Percentiles rank a stretch among this genome's conserved stretches.
Conservation (phyloP, 2,329 filamentous ascomycete genomes). For the Penicillium sp. region DNA sequence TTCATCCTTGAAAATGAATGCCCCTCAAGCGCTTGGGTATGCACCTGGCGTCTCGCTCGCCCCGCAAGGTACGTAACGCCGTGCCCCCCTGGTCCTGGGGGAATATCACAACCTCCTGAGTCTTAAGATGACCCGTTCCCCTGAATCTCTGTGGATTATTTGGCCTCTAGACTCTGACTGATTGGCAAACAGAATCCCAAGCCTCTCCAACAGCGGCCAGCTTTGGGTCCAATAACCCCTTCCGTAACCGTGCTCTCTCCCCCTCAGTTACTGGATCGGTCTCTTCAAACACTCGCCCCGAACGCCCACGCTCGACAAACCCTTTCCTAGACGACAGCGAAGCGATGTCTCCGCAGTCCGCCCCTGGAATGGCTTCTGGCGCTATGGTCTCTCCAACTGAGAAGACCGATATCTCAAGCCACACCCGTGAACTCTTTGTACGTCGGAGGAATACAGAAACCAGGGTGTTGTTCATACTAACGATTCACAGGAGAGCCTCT, state of each 20-base stretch:
- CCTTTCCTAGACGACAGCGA: constrained; percentile 60
- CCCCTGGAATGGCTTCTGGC: constrained; percentile 26
- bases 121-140: constrained; percentile 7
- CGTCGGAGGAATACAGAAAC: constrained; percentile 33
- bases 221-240: constrained; percentile 53
- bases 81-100: constrained; percentile 12
- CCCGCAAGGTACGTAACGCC: constrained; percentile 36
- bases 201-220: constrained; percentile 36
- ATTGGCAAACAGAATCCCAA: constrained; percentile 30
- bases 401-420: constrained; percentile 46
- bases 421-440: constrained; percentile 63
- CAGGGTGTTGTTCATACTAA: constrained; percentile 10
- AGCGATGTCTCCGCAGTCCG: constrained; percentile 38
- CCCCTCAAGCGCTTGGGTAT: constrained; percentile 35
- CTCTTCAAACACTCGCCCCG: constrained; percentile 33
- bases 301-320: constrained; percentile 60
- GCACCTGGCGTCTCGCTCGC: constrained; percentile 36
- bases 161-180: neutral
- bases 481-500: constrained; percentile 40
- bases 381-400: constrained; percentile 34
- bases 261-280: constrained; percentile 32
- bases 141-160: neutral
- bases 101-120: neutral
- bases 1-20: constrained; percentile 33
- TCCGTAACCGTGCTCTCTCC: constrained; percentile 50